Base-by-base conservation (phyloP, 768 basidiomycete species). In the Pluteus cervinus region DNA sequence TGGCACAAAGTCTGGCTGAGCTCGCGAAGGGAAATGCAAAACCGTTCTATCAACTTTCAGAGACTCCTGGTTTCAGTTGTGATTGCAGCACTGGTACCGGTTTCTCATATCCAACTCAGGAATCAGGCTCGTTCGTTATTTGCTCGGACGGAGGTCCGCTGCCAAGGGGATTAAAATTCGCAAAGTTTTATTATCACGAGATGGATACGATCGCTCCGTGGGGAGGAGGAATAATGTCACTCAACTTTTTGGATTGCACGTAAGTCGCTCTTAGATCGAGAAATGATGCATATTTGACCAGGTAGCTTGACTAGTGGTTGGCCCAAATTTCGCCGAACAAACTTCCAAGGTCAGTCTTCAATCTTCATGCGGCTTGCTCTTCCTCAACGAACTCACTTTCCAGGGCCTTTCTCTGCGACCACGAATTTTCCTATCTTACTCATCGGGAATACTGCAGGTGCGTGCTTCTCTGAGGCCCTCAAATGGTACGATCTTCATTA, bases 61-160 rank as follows among this genome's bases (percentile, higher is more conserved):
- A n/a, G n/a, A n/a, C n/a, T 1, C 48, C 50, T 9, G 43, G 49
- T 0, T 62, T 61, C 43, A 23, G 58, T 24, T 68, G 65, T 36
- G 41, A 51, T 5, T 63, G 60, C 34, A 53, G 25, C 17, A 30
- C 17, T 31, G 41, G n/a, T n/a, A 12, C 24, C 12, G 12, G 12
- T 22, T 3, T 7, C 39, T 18, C 41, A 40, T 7, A 25, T 43
- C 3, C 24, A n/a, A n/a, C n/a, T 25, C 15, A 57, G 61, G n/a
- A 50, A 52, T 10, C 26, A 26, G 21, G 28, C 9, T 9, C 26
- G 9, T 28, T 28, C 24, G 52, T 66, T 21, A 5, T 49, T 6
- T 66, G 65, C 40, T 61, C 61, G 33, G 66, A 68, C 37, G 65
- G 64, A 4, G 47, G 51, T 22, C 31, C 51, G 4, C 47, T 66